Percentiles rank a stretch among this genome's conserved stretches.
These are phyloP conservation scores for Durotheca rogersii DNA, from an alignment of 495 filamentous ascomycete species.

Conservation along the genomic window DNA sequence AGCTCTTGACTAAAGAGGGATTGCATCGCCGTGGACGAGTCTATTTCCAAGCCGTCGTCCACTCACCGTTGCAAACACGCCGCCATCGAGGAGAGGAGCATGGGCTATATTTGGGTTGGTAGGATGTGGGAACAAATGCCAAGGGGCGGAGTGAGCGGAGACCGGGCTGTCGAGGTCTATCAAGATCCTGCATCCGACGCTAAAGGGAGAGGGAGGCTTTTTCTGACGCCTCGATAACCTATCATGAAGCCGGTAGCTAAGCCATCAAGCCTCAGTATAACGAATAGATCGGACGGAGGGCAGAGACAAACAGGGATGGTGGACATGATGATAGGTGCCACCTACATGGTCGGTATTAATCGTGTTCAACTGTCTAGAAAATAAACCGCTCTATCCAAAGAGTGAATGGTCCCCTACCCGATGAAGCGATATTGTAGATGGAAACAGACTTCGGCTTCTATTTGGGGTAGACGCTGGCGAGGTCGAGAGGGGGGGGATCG, in stretches of 20 bases:
- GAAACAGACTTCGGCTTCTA: no score
- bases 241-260: slow-evolving; percentile 1
- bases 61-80: neutral
- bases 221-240: neutral
- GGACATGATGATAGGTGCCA: neutral
- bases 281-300: neutral
- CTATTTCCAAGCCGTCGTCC: slow-evolving; percentile 38
- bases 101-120: slow-evolving; percentile 8
- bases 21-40: slow-evolving; percentile 52
- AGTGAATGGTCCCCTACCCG: no score
- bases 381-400: neutral
- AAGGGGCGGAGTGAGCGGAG: slow-evolving; percentile 10
- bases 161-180: slow-evolving; percentile 7
- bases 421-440: no score
- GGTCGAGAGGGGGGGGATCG: no score
- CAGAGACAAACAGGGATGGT: neutral
- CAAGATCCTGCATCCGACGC: slow-evolving; percentile 22
- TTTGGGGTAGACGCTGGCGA: no score
- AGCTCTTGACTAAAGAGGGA: slow-evolving; percentile 40
- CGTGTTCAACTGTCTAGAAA: no score
- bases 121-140: no score
- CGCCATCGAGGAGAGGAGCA: slow-evolving; percentile 5
- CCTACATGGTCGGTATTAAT: neutral
- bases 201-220: neutral
- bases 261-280: neutral